phyloP scores from a whole-genome alignment of 1,284 basidiomycete species.

The Sphagnurus paluster region DNA sequence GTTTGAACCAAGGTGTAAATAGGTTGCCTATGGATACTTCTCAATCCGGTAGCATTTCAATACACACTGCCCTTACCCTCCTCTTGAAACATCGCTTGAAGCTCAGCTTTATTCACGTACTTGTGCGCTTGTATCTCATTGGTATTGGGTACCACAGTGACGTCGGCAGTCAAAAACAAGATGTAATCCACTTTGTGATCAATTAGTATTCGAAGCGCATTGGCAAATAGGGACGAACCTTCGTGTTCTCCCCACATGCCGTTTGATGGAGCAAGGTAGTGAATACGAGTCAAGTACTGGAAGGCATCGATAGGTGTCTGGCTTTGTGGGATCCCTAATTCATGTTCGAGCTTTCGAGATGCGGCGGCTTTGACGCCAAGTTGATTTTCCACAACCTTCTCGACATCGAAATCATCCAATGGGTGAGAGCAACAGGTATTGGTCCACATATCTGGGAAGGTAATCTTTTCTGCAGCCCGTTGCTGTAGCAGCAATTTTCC shows the following conservation, averaged over 20 bases:
- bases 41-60: conserved; percentile 10
- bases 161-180: conserved; percentile 89
- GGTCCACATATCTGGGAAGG: conserved; percentile 99
- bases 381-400: conserved; percentile 80
- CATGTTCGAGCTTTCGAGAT: conserved; percentile 94
- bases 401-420: conserved; percentile 84
- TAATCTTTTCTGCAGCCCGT: conserved; percentile 97
- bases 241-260: conserved; percentile 99
- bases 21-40: conserved; percentile 58
- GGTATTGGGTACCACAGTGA: conserved; percentile 79
- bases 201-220: not conserved
- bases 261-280: conserved; percentile 94
- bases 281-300: conserved; percentile 95
- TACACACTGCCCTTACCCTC: conserved; percentile 48
- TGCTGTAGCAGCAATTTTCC: conserved; percentile 96
- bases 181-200: conserved; percentile 89
- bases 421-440: conserved; percentile 99
- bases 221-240: conserved; percentile 52
- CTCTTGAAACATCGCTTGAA: conserved; percentile 90
- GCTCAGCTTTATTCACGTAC: conserved; percentile 90
- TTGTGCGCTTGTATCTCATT: conserved; percentile 94
- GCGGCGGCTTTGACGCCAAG: conserved; percentile 89
- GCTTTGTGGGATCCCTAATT: conserved; percentile 86
- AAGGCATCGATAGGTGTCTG: conserved; percentile 86
- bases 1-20: conserved; percentile 99